phyloP scores from a whole-genome alignment of 2,329 filamentous ascomycete species.

The Talaromyces atroroseus region DNA sequence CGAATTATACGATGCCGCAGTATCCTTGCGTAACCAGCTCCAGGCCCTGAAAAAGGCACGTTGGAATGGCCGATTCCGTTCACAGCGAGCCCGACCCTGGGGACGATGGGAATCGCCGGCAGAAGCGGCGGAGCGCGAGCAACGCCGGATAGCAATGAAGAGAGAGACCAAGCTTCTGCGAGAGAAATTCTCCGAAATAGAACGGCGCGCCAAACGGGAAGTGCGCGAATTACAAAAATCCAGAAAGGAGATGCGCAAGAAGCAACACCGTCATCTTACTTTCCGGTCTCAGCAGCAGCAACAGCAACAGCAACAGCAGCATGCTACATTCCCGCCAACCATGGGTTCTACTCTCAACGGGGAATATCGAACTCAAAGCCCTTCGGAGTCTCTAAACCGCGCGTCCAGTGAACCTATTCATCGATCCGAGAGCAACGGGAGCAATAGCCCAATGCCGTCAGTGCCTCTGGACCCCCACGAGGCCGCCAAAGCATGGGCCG shows the following conservation, averaged over 20 bases:
- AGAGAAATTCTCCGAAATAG: conserved; percentile 32
- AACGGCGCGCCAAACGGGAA: conserved; percentile 32
- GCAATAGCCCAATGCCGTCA: not conserved
- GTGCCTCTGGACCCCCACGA: conserved; percentile 7
- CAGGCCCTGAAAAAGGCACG: conserved; percentile 29
- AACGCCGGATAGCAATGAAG: conserved; percentile 28
- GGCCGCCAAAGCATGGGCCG: conserved; percentile 14
- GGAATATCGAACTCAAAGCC: not conserved
- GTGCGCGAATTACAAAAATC: conserved; percentile 25
- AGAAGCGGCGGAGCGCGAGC: conserved; percentile 25
- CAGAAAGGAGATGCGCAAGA: conserved; percentile 11
- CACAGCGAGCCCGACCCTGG: conserved; percentile 19
- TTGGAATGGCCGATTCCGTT: conserved; percentile 18
- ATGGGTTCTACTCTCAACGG: not conserved
- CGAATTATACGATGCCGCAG: conserved; percentile 30
- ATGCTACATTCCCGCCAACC: not conserved
- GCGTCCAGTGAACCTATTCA: conserved; percentile 1
- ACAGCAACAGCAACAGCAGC: not conserved
- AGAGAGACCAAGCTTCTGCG: conserved; percentile 33
- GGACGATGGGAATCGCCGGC: conserved; percentile 34
- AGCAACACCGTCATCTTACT: not conserved
- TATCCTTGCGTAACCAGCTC: conserved; percentile 32
- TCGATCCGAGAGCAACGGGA: not conserved
- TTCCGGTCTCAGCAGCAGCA: not conserved
- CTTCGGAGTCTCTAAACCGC: not conserved